Evolutionary conservation across 2,329 filamentous ascomycete species (phyloP), one percentile per base, ranked within the genome.

Genomic region (Atkinsonella hypoxylon): DNA sequence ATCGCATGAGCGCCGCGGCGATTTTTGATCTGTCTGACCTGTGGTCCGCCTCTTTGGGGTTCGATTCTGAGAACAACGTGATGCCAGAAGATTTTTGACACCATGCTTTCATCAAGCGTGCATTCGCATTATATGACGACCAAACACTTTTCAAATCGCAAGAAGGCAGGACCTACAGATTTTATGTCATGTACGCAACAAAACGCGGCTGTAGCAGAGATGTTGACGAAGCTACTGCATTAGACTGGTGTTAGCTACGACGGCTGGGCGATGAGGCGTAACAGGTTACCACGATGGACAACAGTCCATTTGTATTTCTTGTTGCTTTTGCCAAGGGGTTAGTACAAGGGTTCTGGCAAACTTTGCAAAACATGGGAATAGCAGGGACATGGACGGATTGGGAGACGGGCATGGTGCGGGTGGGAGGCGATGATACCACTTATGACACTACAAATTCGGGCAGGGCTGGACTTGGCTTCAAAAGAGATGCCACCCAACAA

Each of bases 351-450:
- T 56, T 58, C 56, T 57, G 59, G 51, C 59, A 58, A 26, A 5
- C 55, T 60, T 54, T 56, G 53, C 54, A 56, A 39, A 13, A 38
- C 38, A 38, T 45, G 44, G 40, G 44, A 36, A 34, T 41, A 22
- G 13, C 17, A 48, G 20, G 48, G n/a, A 41, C 32, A 41, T 34
- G 59, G 54, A 54, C 55, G 55, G 58, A 57, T 57, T 55, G 55
- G 56, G 53, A 58, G 53, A 51, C 57, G 52, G 53, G 56, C 49
- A 48, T 56, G 53, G 49, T 56, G 48, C 55, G 47, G 26, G 50
- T 48, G 44, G 49, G 62, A 55, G 46, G 58, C 58, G 58, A 65
- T 61, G 62, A 67, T 66, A 67, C 64, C 61, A 64, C 53, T 62
- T 59, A 65, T 58, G 63, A 64, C 57, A 59, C 58, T 61, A 62